These are phyloP conservation scores for Choanephora cucurbitarum DNA, from an alignment of 371 early-diverging fungal species.

Conservation along the genomic window DNA sequence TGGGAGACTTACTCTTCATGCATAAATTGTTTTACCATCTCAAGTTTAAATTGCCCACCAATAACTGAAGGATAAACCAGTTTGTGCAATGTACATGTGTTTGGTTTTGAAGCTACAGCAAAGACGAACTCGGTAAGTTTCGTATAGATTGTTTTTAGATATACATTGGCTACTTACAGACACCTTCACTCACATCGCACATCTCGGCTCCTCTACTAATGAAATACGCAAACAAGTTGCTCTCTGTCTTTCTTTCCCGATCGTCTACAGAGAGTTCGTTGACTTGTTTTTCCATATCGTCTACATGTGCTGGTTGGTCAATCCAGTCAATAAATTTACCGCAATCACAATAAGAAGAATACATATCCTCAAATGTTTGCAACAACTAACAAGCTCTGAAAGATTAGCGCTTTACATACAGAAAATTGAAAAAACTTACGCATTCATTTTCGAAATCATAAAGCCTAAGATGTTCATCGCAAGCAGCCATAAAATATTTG, in stretches of 20 bases:
- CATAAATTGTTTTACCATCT: conserved; percentile 68
- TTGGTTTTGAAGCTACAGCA: conserved; percentile 79
- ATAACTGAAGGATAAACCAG: conserved; percentile 72
- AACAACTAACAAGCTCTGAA: conserved; percentile 46
- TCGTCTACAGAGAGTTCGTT: conserved; percentile 13
- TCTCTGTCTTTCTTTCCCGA: conserved; percentile 5
- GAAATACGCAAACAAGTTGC: conserved; percentile 66
- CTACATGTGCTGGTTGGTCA: conserved; percentile 38
- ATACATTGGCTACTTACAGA: conserved; percentile 58
- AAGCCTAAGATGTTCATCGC: conserved; percentile 82
- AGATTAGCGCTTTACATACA: conserved; percentile 32
- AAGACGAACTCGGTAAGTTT: too few species aligned
- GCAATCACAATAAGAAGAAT: conserved; percentile 90
- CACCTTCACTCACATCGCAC: conserved; percentile 79
- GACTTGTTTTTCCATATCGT: conserved; percentile 6
- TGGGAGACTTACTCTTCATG: conserved; percentile 78
- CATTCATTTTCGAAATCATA: conserved; percentile 77
- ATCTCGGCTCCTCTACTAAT: conserved; percentile 88
- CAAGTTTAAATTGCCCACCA: conserved; percentile 70
- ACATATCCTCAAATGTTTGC: conserved; percentile 79
- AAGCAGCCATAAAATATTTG: conserved; percentile 86
- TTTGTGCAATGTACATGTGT: conserved; percentile 80
- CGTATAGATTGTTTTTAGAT: too few species aligned
- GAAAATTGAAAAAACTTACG: conserved; percentile 31
- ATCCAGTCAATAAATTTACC: conserved; percentile 77